Conservation (phyloP, 148 eudicot genomes). For the Rhododendron vialii region DNA sequence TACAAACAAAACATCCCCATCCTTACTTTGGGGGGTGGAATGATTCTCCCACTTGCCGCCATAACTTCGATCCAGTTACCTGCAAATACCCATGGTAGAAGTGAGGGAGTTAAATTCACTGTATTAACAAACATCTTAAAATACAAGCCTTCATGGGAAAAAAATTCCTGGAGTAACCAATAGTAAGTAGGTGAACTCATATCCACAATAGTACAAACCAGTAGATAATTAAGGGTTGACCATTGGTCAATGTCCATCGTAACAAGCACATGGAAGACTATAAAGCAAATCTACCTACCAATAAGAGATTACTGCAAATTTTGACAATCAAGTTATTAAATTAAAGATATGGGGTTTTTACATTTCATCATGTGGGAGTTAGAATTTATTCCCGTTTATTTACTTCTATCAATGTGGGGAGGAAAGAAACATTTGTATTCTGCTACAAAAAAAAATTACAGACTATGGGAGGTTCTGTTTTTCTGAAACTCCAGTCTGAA, state of each 20-base stretch:
- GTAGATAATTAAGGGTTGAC: background rate
- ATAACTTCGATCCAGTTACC: constrained; percentile 78
- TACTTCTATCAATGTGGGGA: background rate
- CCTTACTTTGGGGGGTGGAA: constrained; percentile 87
- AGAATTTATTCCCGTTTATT: background rate
- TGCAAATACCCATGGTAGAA: constrained; percentile 17
- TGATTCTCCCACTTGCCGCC: constrained; percentile 97
- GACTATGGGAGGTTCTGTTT: background rate
- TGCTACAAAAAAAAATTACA: background rate
- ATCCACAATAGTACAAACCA: background rate
- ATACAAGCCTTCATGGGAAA: background rate
- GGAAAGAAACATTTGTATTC: background rate
- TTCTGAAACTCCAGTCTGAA: background rate
- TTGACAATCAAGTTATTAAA: background rate
- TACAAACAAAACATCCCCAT: background rate
- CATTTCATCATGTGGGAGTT: background rate
- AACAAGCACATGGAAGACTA: background rate
- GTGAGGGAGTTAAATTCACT: background rate
- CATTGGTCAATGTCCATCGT: background rate
- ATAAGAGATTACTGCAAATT: background rate
- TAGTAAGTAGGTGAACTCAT: background rate
- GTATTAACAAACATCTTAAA: background rate
- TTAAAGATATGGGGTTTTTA: no score
- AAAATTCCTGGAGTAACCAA: background rate
- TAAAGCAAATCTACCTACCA: background rate